Evolutionary conservation across 1,139 yeast species (phyloP).

Genomic region (Arxiozyma bovina): DNA sequence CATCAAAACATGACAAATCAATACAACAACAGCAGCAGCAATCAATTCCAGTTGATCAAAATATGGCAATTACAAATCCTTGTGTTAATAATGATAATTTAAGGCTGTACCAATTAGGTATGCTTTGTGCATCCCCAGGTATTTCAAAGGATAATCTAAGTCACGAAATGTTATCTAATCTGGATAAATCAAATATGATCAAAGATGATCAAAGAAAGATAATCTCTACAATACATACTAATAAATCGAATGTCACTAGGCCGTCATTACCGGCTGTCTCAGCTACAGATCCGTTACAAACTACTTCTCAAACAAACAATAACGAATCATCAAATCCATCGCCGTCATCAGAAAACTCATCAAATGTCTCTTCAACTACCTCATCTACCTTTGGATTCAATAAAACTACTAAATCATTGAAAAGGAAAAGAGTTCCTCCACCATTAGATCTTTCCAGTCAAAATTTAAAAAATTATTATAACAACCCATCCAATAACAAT

Average conservation of each 20-base stretch:
- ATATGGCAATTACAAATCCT: too few relatives aligned
- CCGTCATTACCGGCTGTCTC: neutral
- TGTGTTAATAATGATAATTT: neutral
- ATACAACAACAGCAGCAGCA: neutral
- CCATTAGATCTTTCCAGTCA: slow-evolving; percentile 13
- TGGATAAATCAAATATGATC: slow-evolving; percentile 26
- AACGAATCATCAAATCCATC: neutral
- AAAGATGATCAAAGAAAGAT: slow-evolving; percentile 31
- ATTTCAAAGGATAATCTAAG: slow-evolving; percentile 28
- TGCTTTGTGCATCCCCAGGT: slow-evolving; percentile 36
- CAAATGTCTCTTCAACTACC: neutral
- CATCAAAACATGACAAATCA: neutral
- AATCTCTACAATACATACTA: slow-evolving; percentile 3
- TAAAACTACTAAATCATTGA: slow-evolving; percentile 11
- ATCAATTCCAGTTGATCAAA: neutral
- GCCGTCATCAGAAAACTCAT: neutral
- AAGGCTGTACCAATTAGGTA: slow-evolving; percentile 14
- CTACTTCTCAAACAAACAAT: neutral
- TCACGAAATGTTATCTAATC: slow-evolving; percentile 26
- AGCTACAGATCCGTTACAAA: neutral
- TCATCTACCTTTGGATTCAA: neutral
- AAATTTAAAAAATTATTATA: neutral
- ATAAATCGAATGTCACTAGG: neutral
- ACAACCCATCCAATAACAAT: neutral
- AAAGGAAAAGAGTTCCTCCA: slow-evolving; percentile 16